Evolutionary conservation across 192 early-diverging fungal species (phyloP), one percentile per base, ranked within the genome.

Genomic region (Entophlyctis helioformis): DNA sequence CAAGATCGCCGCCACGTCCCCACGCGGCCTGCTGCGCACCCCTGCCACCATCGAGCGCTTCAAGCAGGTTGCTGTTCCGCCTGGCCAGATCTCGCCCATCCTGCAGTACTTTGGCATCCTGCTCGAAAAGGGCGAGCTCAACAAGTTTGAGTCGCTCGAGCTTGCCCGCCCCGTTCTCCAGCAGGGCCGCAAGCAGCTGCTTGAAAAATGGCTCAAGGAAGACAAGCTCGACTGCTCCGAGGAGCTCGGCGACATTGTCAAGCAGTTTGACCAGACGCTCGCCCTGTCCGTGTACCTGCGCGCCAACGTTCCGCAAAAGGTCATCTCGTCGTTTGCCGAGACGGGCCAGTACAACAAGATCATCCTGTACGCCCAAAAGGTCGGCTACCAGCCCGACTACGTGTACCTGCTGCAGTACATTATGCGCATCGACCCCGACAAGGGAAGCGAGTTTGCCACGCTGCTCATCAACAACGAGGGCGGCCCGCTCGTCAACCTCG

Each of bases 201-300:
- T 98, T 19, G 92, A 98, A 53, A 96, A 92, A 60, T 98, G 92
- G 92, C 71, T 98, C 46, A 95, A 95, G 64, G 92, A 96, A 60
- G 95, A 98, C 64, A 98, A 98, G 59, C 72, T 98, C 9, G 85
- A 92, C 48, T 95, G 92, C 71, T 93, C 86, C 62, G 95, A 98
- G 60, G 95, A 98, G 56, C 72, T 98, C 23, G 95, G 95, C 49
- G 95, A 98, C 56, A 82, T 92, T 59, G 90, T 96, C 35, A 91
- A 87, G 62, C 87, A 80, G 43, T 76, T 86, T 44, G 95, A 98
- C 53, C 57, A 71, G 16, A 85, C 81, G n/a, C 64, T 96, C 40
- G 95, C 95, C 0, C 74, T 96, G 16, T 90, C 89, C 12, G 84
- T 98, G 2, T 98, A 96, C 53, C 69, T 96, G 29, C 85, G 93